phyloP scores from a whole-genome alignment of 345 rosid species.

The Psidium friedrichsthalianum region DNA sequence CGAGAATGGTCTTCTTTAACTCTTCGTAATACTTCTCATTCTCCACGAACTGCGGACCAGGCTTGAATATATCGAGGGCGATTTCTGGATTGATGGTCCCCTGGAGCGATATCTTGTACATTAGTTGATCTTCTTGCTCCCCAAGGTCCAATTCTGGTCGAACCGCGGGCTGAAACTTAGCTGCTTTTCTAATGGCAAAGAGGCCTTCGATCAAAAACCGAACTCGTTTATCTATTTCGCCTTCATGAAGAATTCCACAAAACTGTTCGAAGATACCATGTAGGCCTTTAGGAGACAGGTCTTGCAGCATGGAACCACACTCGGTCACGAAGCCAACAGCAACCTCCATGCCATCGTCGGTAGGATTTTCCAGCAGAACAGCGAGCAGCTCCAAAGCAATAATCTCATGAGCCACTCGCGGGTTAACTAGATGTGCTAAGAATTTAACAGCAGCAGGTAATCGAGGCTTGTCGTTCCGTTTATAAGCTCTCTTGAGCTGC shows the following conservation, averaged over 20 bases:
- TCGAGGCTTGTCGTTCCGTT: constrained; percentile 58
- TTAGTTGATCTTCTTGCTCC: constrained; percentile 70
- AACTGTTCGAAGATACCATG: constrained; percentile 87
- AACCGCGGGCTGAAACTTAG: constrained; percentile 94
- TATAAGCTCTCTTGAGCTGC: constrained; percentile 89
- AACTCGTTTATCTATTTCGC: constrained; percentile 89
- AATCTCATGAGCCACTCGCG: not conserved
- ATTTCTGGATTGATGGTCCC: constrained; percentile 60
- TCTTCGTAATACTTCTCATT: constrained; percentile 84
- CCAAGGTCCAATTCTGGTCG: constrained; percentile 88
- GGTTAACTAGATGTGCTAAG: too few relatives aligned
- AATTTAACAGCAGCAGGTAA: too few relatives aligned
- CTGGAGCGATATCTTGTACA: constrained; percentile 82
- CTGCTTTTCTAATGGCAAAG: constrained; percentile 72
- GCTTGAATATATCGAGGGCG: constrained; percentile 40
- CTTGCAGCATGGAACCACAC: constrained; percentile 87
- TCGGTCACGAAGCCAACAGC: constrained; percentile 86
- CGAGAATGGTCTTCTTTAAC: constrained; percentile 75
- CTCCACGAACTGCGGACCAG: constrained; percentile 73
- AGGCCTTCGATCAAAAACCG: constrained; percentile 82
- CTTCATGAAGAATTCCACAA: constrained; percentile 90
- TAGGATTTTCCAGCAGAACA: constrained; percentile 62
- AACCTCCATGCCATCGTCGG: constrained; percentile 93
- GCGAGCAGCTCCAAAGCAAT: constrained; percentile 63
- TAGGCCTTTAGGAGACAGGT: constrained; percentile 74